Conservation (phyloP, 768 basidiomycete genomes). For the Austroboletus eburneus region DNA sequence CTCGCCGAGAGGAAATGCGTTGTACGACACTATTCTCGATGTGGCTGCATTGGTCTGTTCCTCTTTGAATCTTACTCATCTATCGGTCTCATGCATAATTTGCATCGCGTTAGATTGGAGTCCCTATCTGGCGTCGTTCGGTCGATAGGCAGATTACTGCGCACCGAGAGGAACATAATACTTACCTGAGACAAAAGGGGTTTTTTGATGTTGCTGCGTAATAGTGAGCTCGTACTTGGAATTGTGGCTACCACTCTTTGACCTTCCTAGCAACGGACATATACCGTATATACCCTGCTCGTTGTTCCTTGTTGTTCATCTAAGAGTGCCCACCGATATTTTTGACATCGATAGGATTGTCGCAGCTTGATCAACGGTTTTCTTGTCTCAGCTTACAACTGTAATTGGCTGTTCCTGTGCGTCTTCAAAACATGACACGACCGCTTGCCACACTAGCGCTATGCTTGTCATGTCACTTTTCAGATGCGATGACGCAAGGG, state of each 20-base stretch:
- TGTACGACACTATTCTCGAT: conserved; percentile 49
- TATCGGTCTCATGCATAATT: background rate
- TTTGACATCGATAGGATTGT: no score
- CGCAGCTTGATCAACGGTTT: no score
- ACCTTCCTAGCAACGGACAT: background rate
- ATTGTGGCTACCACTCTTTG: background rate
- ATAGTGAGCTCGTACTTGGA: background rate
- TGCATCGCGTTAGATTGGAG: conserved; percentile 36
- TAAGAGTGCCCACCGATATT: no score
- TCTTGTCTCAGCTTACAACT: no score
- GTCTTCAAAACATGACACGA: background rate
- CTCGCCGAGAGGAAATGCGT: conserved; percentile 51
- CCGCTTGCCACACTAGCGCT: background rate
- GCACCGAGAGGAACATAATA: conserved; percentile 44
- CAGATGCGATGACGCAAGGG: background rate
- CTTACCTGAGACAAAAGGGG: conserved; percentile 41
- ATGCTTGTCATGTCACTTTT: background rate
- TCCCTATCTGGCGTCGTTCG: conserved; percentile 48
- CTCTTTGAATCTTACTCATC: background rate
- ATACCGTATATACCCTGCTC: background rate
- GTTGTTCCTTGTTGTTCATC: background rate
- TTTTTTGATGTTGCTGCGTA: conserved; percentile 33
- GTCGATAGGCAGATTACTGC: conserved; percentile 46
- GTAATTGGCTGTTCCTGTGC: no score
- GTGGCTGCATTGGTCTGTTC: conserved; percentile 43